Evolutionary conservation across 2,329 filamentous ascomycete genomes (phyloP), one percentile per base, ranked within the genome.

Genomic region (Fusarium udum): DNA sequence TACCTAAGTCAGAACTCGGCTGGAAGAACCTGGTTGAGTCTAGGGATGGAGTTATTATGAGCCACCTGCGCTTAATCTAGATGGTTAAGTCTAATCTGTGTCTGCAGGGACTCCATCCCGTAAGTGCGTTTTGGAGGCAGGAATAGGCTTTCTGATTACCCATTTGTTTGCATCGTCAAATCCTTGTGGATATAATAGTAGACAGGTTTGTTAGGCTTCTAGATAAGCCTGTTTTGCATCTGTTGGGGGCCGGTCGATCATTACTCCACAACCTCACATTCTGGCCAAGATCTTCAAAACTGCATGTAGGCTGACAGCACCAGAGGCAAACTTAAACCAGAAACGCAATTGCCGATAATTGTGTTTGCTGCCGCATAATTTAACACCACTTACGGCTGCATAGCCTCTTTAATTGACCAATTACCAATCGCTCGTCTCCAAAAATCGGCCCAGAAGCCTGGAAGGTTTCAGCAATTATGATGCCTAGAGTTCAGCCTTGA

Each of bases 401-500:
- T 26, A 26, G n/a, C n/a, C 32, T 53, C 36, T 26, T 26, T 3
- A 16, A 34, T 22, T 24, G 26, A 13, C 61, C 20, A 46, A 45
- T n/a, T 16, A 22, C 34, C 26, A 45, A 31, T 39, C 24, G 24
- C 42, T 58, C 14, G 24, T 53, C 18, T 24, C 49, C n/a, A 26
- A 51, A 16, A 24, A 51, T 51, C 13, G 14, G 24, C 11, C 24
- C 24, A 28, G 34, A 26, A 37, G 32, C 22, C 62, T 56, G 39
- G 49, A 61, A 39, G 26, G 15, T 37, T 55, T 49, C 48, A 61
- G 49, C 40, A 61, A 61, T 53, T 60, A 7, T 28, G 61, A 32
- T 68, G 63, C 65, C 65, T 56, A 32, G 18, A 39, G 55, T 55
- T 68, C 31, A 56, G 65, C 65, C 64, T 56, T 53, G 61, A 22